Evolutionary conservation across 345 rosid species (phyloP), one percentile per base, ranked within the genome.

Genomic region (Gossypium herbaceum): DNA sequence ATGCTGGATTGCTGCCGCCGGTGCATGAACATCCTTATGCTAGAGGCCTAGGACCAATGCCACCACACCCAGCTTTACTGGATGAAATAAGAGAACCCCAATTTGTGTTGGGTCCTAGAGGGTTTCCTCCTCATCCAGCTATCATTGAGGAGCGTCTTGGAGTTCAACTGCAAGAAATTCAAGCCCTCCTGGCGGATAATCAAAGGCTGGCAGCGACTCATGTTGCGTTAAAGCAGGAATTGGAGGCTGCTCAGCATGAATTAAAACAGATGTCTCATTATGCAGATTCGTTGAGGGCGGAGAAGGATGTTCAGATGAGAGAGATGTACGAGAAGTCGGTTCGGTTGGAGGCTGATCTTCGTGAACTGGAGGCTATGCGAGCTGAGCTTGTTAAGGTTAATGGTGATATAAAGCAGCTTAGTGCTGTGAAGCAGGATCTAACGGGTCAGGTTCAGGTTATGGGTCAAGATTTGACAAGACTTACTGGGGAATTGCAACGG

Each of bases 181-280:
- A 93, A 79, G 97, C 84, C 15, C 85, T 95, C 6, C 79, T 95
- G 57, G 98, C 88, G 24, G 98, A 95, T 81, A 93, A 93, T 72
- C 97, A 93, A 84, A 77, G 92, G 70, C 80, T 90, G 1, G 97
- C 97, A 57, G 98, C 98, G 0, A 95, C 97, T 9, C 99, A 91
- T 62, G 98, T 95, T 45, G 97, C 99, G 2, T 80, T 95, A 6
- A 95, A 95, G 85, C 99, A 95, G 80, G 99, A 93, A 43, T 50
- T 95, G 74, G 99, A 95, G 78, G 94, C 83, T 54, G 85, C 94
- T 1, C 96, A 93, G 82, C 87, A 89, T 68, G 97, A 91, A 75
- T 78, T 91, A 83, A 91, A 91, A 44, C 83, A 87, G 50, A 91
- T 88, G 87, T 72, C 84, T 24, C 93, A 85, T 45, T 82, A 84